Evolutionary conservation across 1,284 basidiomycete species (phyloP).

Genomic region (Trametes hirsuta): DNA sequence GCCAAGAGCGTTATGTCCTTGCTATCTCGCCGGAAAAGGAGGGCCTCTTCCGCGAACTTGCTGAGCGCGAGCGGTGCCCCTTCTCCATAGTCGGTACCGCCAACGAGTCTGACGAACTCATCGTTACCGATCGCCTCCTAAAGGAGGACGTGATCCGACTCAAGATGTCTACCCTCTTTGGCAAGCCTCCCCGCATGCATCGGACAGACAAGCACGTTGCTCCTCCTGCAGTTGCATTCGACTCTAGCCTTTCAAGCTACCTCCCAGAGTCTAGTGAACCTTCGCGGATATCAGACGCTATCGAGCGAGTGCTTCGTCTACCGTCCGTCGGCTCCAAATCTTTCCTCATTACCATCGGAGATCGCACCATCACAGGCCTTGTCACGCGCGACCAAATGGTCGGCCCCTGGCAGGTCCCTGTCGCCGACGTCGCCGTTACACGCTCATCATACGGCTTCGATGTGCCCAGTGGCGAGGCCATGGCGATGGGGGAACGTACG

Average conservation of each 20-base stretch:
- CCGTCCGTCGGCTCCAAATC: slow-evolving; percentile 95
- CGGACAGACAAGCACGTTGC: slow-evolving; percentile 67
- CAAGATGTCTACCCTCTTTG: slow-evolving; percentile 95
- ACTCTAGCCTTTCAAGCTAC: slow-evolving; percentile 72
- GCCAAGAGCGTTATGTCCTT: slow-evolving; percentile 96
- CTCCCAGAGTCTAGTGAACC: slow-evolving; percentile 47
- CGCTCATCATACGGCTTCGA: slow-evolving; percentile 94
- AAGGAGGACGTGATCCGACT: slow-evolving; percentile 84
- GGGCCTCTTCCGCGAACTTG: slow-evolving; percentile 75
- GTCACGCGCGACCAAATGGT: slow-evolving; percentile 99
- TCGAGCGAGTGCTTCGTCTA: slow-evolving; percentile 84
- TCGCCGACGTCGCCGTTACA: slow-evolving; percentile 97
- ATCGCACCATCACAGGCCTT: slow-evolving; percentile 92
- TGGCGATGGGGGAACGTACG: slow-evolving; percentile 97
- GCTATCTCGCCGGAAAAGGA: slow-evolving; percentile 72
- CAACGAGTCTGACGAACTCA: slow-evolving; percentile 79
- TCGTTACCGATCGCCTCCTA: slow-evolving; percentile 89
- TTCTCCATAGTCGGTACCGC: slow-evolving; percentile 91
- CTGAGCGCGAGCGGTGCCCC: slow-evolving; percentile 89
- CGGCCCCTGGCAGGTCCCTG: slow-evolving; percentile 97
- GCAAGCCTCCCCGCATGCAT: slow-evolving; percentile 94
- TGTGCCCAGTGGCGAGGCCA: slow-evolving; percentile 86
- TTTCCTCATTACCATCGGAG: slow-evolving; percentile 98
- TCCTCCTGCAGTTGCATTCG: slow-evolving; percentile 65
- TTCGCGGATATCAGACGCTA: slow-evolving; percentile 62